phyloP scores from a whole-genome alignment of 345 rosid genomes.

The Melaleuca alternifolia region DNA sequence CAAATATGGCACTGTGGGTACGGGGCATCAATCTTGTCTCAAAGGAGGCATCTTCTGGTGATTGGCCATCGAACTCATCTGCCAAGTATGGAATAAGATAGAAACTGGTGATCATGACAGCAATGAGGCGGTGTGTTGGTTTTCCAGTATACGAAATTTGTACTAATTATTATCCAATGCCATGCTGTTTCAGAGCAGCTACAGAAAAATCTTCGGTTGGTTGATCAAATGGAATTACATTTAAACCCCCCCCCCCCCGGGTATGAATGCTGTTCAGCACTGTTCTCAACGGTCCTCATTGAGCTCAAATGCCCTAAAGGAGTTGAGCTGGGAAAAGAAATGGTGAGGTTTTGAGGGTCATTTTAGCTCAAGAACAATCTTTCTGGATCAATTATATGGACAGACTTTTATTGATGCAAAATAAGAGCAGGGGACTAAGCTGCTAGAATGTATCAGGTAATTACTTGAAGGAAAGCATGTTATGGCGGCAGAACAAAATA shows the following conservation, averaged over 20 bases:
- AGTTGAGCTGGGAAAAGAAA: background rate
- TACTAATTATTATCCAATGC: background rate
- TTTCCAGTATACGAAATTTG: background rate
- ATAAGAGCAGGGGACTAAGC: no score
- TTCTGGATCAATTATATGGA: background rate
- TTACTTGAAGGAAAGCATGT: no score
- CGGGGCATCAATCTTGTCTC: slow-evolving; percentile 12
- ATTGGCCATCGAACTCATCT: background rate
- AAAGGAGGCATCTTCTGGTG: slow-evolving; percentile 11
- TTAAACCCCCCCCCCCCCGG: background rate
- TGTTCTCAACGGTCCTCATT: background rate
- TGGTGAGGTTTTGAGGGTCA: background rate
- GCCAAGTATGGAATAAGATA: background rate
- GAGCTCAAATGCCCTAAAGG: background rate
- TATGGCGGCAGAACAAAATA: background rate
- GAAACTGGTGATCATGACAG: background rate
- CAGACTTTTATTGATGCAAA: no score
- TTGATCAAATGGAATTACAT: background rate
- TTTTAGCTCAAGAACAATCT: background rate
- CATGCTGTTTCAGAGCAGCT: background rate
- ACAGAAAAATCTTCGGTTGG: background rate
- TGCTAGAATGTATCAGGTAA: no score
- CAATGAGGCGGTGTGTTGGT: background rate
- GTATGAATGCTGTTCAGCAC: background rate
- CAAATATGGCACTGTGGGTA: slow-evolving; percentile 11